Evolutionary conservation across 2,329 filamentous ascomycete species (phyloP).

Genomic region (Colletotrichum sidae): DNA sequence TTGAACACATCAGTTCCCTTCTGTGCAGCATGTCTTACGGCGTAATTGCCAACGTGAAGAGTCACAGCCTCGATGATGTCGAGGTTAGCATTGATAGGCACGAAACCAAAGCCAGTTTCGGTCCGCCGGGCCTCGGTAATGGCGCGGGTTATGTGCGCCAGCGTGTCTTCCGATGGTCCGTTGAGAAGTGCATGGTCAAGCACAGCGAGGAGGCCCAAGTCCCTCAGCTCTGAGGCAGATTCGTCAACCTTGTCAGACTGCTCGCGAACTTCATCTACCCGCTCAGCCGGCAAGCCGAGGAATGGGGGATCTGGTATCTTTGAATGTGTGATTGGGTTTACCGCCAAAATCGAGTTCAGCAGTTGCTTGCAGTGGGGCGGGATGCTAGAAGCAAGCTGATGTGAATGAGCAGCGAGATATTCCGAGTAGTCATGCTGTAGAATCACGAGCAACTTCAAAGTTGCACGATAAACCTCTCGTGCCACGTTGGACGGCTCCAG

Average conservation of each 20-base stretch:
- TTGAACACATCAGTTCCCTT: conserved; percentile 74
- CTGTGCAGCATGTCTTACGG: conserved; percentile 69
- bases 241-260: conserved; percentile 75
- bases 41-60: conserved; percentile 82
- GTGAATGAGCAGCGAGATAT: conserved; percentile 89
- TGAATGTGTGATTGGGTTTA: conserved; percentile 74
- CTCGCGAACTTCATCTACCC: conserved; percentile 78
- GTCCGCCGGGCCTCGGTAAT: conserved; percentile 71
- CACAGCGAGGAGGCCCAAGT: conserved; percentile 68
- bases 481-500: conserved; percentile 75
- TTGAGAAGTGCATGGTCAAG: conserved; percentile 68
- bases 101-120: conserved; percentile 73
- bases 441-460: conserved; percentile 84
- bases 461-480: conserved; percentile 87
- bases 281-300: conserved; percentile 79
- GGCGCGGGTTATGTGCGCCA: conserved; percentile 81
- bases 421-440: conserved; percentile 96
- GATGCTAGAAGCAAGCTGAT: conserved; percentile 83
- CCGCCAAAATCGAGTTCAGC: conserved; percentile 87
- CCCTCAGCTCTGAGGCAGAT: conserved; percentile 64
- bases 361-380: conserved; percentile 88
- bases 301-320: conserved; percentile 82
- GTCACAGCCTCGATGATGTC: conserved; percentile 83
- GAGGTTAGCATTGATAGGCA: conserved; percentile 75
- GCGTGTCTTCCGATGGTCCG: conserved; percentile 76